Evolutionary conservation across 352 stramenopile genomes (phyloP), one percentile per base, ranked within the genome.

Genomic region (Pythium vanterpoolii): DNA sequence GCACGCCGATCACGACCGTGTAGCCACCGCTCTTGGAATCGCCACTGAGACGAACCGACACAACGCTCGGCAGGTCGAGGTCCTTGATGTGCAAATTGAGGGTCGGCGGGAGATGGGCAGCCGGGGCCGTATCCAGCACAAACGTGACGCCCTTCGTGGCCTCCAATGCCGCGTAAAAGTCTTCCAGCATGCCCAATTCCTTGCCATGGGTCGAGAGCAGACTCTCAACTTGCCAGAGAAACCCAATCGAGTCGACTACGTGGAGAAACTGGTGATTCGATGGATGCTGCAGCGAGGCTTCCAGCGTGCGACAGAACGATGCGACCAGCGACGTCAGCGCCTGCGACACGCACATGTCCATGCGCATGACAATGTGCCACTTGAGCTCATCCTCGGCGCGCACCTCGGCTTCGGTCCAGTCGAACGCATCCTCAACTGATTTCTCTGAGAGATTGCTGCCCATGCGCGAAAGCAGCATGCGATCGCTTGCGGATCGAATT

Each of bases 161-260:
- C 28, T 95, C 74, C 1, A 90, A 76, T 0, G 88, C 86, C 13
- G 78, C 84, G 6, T 77, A 85, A 36, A 96, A 87, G 62, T 97
- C 90, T 62, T 96, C 79, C 4, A 99, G 74, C 96, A 98, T 98
- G n/a, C 87, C 90, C 33, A 97, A 77, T 65, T 99, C 96, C 64
- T 98, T 98, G 39, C 95, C 95, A 18, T 97, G 90, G 19, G 95
- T 96, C 51, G 85, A 97, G 19, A 99, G 64, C 45, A 99, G 59
- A 19, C 91, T 96, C 68, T 98, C 94, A 28, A 98, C 75, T 54
- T 95, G 83, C 60, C 90, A 92, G 11, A 95, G 59, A 59, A 93
- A 95, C 4, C 83, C 83, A 30, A 91, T 79, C 13, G 74, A 76
- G 39, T 86, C 73, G 48, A 91, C 74, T 5, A 87, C 60, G 11